phyloP scores from a whole-genome alignment of 768 basidiomycete genomes.

The Pisolithus tinctorius region DNA sequence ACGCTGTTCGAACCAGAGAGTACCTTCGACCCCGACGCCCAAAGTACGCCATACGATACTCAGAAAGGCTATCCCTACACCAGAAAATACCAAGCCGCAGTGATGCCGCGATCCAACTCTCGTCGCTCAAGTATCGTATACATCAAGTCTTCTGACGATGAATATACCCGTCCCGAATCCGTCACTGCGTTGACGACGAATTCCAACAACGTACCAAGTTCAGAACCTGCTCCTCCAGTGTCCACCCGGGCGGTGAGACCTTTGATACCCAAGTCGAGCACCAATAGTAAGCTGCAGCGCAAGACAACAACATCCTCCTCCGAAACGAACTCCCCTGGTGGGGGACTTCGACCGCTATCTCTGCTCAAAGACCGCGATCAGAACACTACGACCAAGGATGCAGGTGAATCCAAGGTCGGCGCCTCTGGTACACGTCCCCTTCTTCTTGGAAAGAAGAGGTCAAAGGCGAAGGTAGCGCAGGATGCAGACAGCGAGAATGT shows the following conservation, averaged over 20 bases:
- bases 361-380: slow-evolving; percentile 54
- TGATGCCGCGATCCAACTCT: slow-evolving; percentile 15
- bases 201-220: slow-evolving; percentile 6
- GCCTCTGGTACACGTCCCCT: slow-evolving; percentile 45
- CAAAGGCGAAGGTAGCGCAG: slow-evolving; percentile 24
- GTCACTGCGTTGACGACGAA: not conserved
- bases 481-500: slow-evolving; percentile 27
- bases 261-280: slow-evolving; percentile 43
- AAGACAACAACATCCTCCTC: slow-evolving; percentile 19
- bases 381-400: slow-evolving; percentile 25
- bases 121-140: slow-evolving; percentile 60
- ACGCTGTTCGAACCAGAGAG: slow-evolving; percentile 48
- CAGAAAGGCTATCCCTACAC: slow-evolving; percentile 15
- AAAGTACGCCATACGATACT: slow-evolving; percentile 59
- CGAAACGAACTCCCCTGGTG: slow-evolving; percentile 31
- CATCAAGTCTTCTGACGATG: slow-evolving; percentile 46
- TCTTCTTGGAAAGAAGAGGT: slow-evolving; percentile 48
- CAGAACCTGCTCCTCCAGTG: slow-evolving; percentile 35
- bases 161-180: slow-evolving; percentile 19
- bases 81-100: slow-evolving; percentile 13
- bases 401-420: slow-evolving; percentile 9
- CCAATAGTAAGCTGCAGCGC: slow-evolving; percentile 34
- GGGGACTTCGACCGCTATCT: slow-evolving; percentile 53
- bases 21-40: slow-evolving; percentile 27
- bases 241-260: slow-evolving; percentile 46